Evolutionary conservation across 2,329 filamentous ascomycete species (phyloP).

Genomic region (Hyphodiscus sp.): DNA sequence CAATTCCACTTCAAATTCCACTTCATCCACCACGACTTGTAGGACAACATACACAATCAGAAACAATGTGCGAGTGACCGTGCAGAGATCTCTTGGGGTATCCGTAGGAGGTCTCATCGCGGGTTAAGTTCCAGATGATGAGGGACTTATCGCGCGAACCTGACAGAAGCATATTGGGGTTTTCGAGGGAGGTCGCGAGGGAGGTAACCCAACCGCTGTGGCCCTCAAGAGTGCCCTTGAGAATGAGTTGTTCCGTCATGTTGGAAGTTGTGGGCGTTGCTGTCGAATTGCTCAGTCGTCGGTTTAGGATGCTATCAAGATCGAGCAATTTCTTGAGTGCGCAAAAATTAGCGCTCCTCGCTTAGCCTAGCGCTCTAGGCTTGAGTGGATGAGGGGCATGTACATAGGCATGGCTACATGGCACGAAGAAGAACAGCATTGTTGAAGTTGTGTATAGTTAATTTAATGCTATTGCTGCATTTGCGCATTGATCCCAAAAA

Average conservation of each 20-base stretch:
- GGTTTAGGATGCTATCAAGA: background rate
- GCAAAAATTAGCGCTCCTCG: background rate
- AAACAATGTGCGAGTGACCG: constrained; percentile 99
- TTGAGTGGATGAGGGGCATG: no score
- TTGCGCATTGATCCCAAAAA: no score
- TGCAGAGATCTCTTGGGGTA: constrained; percentile 98
- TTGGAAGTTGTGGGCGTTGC: constrained; percentile 24
- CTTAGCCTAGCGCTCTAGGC: background rate
- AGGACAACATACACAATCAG: constrained; percentile 83
- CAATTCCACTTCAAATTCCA: constrained; percentile 14
- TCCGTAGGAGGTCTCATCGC: constrained; percentile 95
- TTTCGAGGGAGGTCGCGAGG: constrained; percentile 97
- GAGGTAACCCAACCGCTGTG: constrained; percentile 99
- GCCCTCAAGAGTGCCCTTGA: constrained; percentile 96
- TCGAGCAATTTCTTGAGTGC: background rate
- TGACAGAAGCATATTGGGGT: constrained; percentile 99
- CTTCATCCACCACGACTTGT: constrained; percentile 9
- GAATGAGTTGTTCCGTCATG: constrained; percentile 48
- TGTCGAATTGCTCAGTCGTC: constrained; percentile 17
- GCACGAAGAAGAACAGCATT: no score
- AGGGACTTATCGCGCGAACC: constrained; percentile 96
- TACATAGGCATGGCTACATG: no score
- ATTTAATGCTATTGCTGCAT: no score
- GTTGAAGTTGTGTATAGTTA: no score
- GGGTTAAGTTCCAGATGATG: constrained; percentile 99